phyloP scores from a whole-genome alignment of 116 monocot genomes.

The Cymodocea nodosa region DNA sequence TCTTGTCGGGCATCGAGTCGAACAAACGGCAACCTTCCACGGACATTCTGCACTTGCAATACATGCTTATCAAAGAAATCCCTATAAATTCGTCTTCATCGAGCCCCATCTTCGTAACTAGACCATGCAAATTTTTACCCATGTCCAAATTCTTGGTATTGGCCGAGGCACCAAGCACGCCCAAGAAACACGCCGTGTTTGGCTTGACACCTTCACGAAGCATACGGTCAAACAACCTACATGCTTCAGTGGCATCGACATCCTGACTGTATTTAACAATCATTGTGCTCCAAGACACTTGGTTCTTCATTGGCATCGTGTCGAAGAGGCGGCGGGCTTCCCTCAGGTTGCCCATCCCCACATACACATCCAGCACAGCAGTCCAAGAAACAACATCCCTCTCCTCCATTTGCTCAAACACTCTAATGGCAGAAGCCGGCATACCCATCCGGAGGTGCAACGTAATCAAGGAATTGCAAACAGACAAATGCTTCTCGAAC shows the following conservation, averaged over 20 bases:
- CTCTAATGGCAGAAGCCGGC: slow-evolving; percentile 13
- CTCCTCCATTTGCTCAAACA: slow-evolving; percentile 43
- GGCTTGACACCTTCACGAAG: slow-evolving; percentile 25
- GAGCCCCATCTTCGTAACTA: slow-evolving; percentile 24
- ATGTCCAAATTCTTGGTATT: slow-evolving; percentile 9
- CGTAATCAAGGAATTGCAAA: slow-evolving; percentile 44
- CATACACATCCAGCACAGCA: slow-evolving; percentile 27
- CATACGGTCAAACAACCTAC: slow-evolving; percentile 31
- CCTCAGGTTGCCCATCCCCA: slow-evolving; percentile 25
- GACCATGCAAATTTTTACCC: slow-evolving; percentile 29
- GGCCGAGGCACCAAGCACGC: slow-evolving; percentile 36
- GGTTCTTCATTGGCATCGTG: slow-evolving; percentile 42
- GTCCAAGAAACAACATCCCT: slow-evolving; percentile 63
- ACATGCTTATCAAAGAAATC: slow-evolving; percentile 48
- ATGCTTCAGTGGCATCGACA: slow-evolving; percentile 18
- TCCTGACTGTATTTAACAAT: slow-evolving; percentile 40
- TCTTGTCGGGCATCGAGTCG: slow-evolving; percentile 23
- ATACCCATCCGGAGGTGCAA: slow-evolving; percentile 24
- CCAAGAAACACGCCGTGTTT: slow-evolving; percentile 30
- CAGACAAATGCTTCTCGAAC: slow-evolving; percentile 14
- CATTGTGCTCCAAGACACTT: slow-evolving; percentile 46
- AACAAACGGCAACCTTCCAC: slow-evolving; percentile 27
- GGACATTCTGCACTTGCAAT: slow-evolving; percentile 31
- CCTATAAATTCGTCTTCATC: slow-evolving; percentile 19
- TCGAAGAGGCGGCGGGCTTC: slow-evolving; percentile 30